A percentile compares a stretch with the other conserved stretches of the same genome.
phyloP scores from a whole-genome alignment of 2,329 filamentous ascomycete species.

The Claviceps capensis region DNA sequence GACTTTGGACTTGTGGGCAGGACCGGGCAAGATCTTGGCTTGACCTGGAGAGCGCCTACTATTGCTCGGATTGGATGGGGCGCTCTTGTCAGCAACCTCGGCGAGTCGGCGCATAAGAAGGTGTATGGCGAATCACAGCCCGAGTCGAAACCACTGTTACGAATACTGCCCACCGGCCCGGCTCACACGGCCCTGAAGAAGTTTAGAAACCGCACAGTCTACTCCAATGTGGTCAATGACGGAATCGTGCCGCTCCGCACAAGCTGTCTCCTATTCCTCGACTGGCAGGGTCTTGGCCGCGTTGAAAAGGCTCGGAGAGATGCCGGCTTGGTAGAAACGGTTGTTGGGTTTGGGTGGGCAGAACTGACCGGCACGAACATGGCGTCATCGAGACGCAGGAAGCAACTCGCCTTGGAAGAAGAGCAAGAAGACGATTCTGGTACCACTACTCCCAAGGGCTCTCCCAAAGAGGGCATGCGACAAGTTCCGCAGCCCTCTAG shows the following conservation, averaged over 20 bases:
- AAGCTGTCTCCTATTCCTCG: slow-evolving; percentile 88
- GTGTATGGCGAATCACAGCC: slow-evolving; percentile 51
- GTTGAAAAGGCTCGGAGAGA: slow-evolving; percentile 91
- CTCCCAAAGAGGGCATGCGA: slow-evolving; percentile 22
- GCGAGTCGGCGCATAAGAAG: slow-evolving; percentile 49
- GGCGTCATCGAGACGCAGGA: slow-evolving; percentile 29
- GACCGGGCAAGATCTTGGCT: slow-evolving; percentile 84
- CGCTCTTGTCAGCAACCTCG: slow-evolving; percentile 70
- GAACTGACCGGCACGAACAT: slow-evolving; percentile 68
- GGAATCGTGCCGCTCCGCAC: slow-evolving; percentile 91
- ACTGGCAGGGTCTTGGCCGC: slow-evolving; percentile 86
- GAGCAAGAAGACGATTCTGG: slow-evolving; percentile 16
- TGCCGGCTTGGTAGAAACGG: slow-evolving; percentile 81
- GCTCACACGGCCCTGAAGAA: slow-evolving; percentile 76
- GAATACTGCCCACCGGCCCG: slow-evolving; percentile 82
- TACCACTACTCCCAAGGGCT: slow-evolving; percentile 17
- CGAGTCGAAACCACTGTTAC: slow-evolving; percentile 74
- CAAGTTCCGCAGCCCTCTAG: slow-evolving; percentile 59
- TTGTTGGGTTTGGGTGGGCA: slow-evolving; percentile 89
- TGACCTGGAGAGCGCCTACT: slow-evolving; percentile 87
- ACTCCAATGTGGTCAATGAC: slow-evolving; percentile 96
- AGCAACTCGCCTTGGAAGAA: slow-evolving; percentile 25
- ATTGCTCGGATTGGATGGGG: slow-evolving; percentile 79
- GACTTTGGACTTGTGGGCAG: slow-evolving; percentile 95
- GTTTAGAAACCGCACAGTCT: slow-evolving; percentile 82